Evolutionary conservation across 1,139 yeast genomes (phyloP).

Genomic region (Pichia kudriavzevii): DNA sequence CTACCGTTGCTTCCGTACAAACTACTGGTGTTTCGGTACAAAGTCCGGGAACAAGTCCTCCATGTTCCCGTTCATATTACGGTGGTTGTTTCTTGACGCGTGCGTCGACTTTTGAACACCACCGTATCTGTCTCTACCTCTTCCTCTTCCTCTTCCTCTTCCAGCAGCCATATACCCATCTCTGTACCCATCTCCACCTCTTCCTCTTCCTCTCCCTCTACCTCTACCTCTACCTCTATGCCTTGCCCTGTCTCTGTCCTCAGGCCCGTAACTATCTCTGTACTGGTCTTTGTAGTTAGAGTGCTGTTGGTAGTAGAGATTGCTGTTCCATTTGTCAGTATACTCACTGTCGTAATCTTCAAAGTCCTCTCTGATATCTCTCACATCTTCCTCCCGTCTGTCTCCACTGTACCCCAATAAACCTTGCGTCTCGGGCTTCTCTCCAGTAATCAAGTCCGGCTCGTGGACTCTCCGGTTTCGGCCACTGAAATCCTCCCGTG

Average conservation of each 20-base stretch:
- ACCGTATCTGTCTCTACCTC: not conserved
- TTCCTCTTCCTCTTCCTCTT: not conserved
- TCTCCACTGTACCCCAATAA: constrained; percentile 16
- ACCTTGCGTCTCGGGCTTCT: constrained; percentile 11
- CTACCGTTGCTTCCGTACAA: too few species aligned
- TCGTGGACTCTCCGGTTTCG: constrained; percentile 2
- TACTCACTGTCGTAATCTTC: not conserved
- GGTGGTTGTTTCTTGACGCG: not conserved
- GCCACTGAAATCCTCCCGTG: constrained; percentile 6
- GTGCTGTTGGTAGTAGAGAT: not conserved
- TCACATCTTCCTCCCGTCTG: constrained; percentile 4
- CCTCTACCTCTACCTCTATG: constrained; percentile 3
- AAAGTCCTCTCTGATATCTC: constrained; percentile 1
- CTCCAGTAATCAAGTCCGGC: constrained; percentile 23
- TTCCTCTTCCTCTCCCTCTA: constrained; percentile 4
- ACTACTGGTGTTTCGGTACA: too few species aligned
- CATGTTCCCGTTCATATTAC: not conserved
- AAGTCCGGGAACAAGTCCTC: constrained; percentile 2
- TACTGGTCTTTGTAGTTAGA: not conserved
- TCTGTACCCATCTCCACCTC: constrained; percentile 1
- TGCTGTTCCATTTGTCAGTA: not conserved
- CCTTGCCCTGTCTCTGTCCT: constrained; percentile 6
- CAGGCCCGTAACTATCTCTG: constrained; percentile 1
- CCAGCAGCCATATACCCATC: not conserved
- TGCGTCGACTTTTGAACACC: not conserved